Conservation (phyloP, 2,329 filamentous ascomycete species). For the Nemania sp. region DNA sequence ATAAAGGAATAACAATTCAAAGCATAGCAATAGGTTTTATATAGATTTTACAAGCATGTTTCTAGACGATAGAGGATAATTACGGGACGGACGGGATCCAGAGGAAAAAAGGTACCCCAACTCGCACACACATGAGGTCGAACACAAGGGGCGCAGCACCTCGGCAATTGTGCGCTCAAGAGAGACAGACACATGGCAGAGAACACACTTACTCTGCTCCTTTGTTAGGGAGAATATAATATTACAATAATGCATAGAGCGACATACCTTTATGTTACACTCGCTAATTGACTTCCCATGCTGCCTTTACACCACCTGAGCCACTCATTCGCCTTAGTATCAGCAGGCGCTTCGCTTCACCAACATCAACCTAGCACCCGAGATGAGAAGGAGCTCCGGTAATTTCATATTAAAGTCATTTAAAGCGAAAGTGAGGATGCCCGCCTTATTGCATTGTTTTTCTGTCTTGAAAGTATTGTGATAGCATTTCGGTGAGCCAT, state of each 20-base stretch:
- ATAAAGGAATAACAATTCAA: not conserved
- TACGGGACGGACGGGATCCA: not conserved
- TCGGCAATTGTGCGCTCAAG: not conserved
- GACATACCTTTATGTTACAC: not conserved
- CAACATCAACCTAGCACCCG: no score
- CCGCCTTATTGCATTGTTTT: no score
- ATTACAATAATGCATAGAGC: not conserved
- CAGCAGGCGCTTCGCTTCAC: no score
- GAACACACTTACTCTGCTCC: not conserved
- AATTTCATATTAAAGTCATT: no score
- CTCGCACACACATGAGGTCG: not conserved
- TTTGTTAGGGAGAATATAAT: not conserved
- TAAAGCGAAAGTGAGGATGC: no score
- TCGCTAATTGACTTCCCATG: not conserved
- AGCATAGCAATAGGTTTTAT: slow-evolving; percentile 5
- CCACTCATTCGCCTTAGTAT: no score
- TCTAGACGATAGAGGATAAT: not conserved
- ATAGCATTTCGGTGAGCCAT: no score
- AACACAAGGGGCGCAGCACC: not conserved
- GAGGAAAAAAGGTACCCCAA: slow-evolving; percentile 11
- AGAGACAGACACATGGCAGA: not conserved
- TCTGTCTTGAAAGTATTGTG: no score
- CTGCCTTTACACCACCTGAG: no score
- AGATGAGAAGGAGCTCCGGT: no score
- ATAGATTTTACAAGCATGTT: slow-evolving; percentile 6